Base-by-base conservation (phyloP, 2,329 filamentous ascomycete species). In the Talaromyces amestolkiae region DNA sequence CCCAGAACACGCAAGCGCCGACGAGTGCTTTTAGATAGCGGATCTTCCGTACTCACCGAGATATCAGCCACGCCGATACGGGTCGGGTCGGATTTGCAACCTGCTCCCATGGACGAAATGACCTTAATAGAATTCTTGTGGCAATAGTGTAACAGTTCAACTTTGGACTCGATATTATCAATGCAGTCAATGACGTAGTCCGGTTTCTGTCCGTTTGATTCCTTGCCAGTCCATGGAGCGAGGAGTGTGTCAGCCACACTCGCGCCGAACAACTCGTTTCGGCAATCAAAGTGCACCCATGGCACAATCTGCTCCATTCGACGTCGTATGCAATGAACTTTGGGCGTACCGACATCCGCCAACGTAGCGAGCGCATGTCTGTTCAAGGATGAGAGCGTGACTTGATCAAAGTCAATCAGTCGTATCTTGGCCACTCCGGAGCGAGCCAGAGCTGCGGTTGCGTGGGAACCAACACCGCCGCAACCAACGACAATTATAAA, bases 121-220 rank as follows among this genome's bases (percentile, higher is more conserved):
- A 99, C 92, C 0, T 88, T 89, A 31, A 98, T 82, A 1, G 85
- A 83, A 74, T 92, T 85, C 67, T 88, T 86, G 75, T 93, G 85
- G 79, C 95, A 99, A 79, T 96, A 96, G 72, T 92, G 89, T 47
- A 99, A 83, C 63, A 99, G 81, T 19, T 89, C 90, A 3, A 99
- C 94, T 80, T 99, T 99, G 63, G 92, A 96, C 61, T 97, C 92
- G 68, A 99, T 98, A 75, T 99, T 98, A 78, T 99, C 95, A 70
- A 99, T 99, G 24, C 94, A 96, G 78, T 99, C 95, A 41, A 99
- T 87, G n/a, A 99, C 88, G 73, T 89, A 99, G 72, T 94, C 90
- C 1, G 93, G 93, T 71, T 84, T 84, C 56, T 72, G 75, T n/a
- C 75, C 76, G 39, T 74, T 72, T 19, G 77, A 75, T 7, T 74